Percentiles rank a stretch among this genome's conserved stretches.
These are phyloP conservation scores for Tuber microsphaerosporum DNA, from an alignment of 495 filamentous ascomycete species.

Conservation along the genomic window DNA sequence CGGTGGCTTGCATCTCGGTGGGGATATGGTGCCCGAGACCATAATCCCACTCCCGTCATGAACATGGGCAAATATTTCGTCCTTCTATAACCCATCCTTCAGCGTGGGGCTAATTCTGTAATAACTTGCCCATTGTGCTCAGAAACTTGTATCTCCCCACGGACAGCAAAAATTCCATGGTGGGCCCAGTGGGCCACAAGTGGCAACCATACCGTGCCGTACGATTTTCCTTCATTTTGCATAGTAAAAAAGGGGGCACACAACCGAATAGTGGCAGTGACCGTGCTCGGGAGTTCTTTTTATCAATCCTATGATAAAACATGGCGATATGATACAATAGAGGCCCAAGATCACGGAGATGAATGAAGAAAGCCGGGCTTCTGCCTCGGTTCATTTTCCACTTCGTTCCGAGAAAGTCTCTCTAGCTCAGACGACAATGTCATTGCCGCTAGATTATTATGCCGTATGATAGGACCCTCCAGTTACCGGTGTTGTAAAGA, in stretches of 20 bases:
- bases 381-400: not conserved
- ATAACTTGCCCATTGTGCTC: not conserved
- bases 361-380: not conserved
- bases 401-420: not conserved
- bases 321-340: not conserved
- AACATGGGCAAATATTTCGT: not conserved
- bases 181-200: not conserved
- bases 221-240: not conserved
- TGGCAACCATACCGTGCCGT: not conserved
- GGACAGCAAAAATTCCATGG: not conserved
- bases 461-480: not conserved
- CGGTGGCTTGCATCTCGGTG: not conserved
- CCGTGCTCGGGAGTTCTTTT: not conserved
- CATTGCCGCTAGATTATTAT: not conserved
- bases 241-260: not conserved
- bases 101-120: not conserved
- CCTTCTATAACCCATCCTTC: not conserved
- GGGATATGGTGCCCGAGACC: not conserved
- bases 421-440: not conserved
- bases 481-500: not conserved
- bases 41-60: not conserved
- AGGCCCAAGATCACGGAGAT: constrained; percentile 1
- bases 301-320: not conserved
- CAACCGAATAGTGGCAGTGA: not conserved
- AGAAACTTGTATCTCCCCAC: not conserved